Conservation (phyloP, 257 asterid species). For the Rubia yunnanensis region DNA sequence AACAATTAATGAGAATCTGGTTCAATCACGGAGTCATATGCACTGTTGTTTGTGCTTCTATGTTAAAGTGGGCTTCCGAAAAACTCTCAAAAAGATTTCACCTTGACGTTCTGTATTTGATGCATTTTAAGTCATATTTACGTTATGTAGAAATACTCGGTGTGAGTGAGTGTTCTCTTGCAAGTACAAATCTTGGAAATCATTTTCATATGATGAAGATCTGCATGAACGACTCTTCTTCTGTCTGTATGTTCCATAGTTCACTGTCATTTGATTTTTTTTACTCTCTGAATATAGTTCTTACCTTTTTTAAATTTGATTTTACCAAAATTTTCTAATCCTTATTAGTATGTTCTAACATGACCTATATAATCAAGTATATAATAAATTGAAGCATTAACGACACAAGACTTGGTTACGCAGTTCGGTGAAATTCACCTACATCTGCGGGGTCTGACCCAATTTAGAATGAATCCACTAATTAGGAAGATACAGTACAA, state of each 20-base stretch:
- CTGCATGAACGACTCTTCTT: not conserved
- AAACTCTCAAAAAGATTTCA: not conserved
- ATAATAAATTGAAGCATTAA: no score
- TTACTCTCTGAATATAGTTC: not conserved
- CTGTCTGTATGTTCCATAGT: not conserved
- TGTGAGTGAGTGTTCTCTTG: not conserved
- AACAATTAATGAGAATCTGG: not conserved
- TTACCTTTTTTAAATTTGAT: no score
- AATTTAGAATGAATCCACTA: no score
- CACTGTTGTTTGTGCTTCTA: not conserved
- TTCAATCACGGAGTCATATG: no score
- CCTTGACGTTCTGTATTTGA: not conserved
- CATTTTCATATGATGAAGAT: not conserved
- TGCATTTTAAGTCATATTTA: not conserved
- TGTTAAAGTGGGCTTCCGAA: not conserved
- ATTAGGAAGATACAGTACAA: no score
- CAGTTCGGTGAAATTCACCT: no score
- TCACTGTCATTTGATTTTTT: not conserved
- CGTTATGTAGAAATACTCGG: not conserved
- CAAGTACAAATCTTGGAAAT: not conserved
- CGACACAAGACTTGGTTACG: no score
- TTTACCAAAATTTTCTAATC: no score
- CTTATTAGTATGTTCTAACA: no score
- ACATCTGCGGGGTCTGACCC: no score
- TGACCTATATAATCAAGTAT: no score